Conservation (phyloP, 2,329 filamentous ascomycete species). For the Penicillium sp. region DNA sequence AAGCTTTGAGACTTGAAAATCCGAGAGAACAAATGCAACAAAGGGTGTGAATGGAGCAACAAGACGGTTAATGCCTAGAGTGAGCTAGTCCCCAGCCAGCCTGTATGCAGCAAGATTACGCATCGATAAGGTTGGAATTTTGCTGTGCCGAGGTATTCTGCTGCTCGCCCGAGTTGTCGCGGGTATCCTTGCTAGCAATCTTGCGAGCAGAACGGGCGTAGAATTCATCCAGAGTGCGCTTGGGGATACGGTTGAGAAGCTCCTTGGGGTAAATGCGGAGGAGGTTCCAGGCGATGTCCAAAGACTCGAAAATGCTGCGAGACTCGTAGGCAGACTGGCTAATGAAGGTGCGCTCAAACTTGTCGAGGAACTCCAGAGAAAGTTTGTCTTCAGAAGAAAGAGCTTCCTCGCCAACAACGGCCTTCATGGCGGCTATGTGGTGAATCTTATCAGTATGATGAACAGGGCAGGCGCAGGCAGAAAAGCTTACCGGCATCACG, state of each 20-base stretch:
- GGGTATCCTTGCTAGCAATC: conserved; percentile 48
- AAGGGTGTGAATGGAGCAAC: background rate
- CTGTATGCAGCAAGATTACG: conserved; percentile 24
- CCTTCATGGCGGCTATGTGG: conserved; percentile 82
- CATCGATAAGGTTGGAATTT: conserved; percentile 43
- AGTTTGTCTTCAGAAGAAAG: conserved; percentile 95
- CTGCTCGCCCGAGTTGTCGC: conserved; percentile 40
- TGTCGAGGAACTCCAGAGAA: conserved; percentile 95
- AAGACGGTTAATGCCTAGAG: conserved; percentile 4
- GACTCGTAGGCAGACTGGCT: conserved; percentile 88
- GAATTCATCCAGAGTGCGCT: conserved; percentile 78
- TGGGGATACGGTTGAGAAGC: conserved; percentile 88
- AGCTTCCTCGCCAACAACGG: conserved; percentile 96
- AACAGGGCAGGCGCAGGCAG: background rate
- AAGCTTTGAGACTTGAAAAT: background rate
- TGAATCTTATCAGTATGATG: conserved; percentile 1
- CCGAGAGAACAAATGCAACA: conserved; percentile 2
- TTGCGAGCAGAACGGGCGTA: conserved; percentile 61
- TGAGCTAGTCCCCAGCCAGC: background rate
- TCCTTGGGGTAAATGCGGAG: conserved; percentile 98
- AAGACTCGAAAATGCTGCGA: conserved; percentile 84
- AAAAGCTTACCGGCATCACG: conserved; percentile 68
- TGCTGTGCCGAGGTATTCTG: conserved; percentile 28
- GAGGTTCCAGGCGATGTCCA: conserved; percentile 94
- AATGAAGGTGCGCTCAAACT: conserved; percentile 96